Evolutionary conservation across 106 monocot genomes (phyloP), one percentile per base, ranked within the genome.

Genomic region (Dioscorea dumetorum): DNA sequence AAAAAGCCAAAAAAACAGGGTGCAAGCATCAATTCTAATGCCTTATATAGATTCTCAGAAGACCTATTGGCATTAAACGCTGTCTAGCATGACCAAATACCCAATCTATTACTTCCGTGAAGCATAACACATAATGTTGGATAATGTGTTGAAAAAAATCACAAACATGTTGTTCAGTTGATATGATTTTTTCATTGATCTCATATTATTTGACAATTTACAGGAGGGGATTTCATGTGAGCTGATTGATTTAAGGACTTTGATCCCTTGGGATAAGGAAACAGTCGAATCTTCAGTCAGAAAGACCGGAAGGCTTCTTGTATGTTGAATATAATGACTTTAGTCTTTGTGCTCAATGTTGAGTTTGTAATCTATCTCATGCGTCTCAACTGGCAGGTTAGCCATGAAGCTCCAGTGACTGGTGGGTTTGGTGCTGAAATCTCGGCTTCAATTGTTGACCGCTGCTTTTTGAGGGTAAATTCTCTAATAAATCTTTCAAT

Each of bases 401-500:
- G 97, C 73, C 97, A 97, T 73, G 97, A 97, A 77, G 97, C 97
- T 78, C 97, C 97, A 23, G 69, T 92, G 16, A 97, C 89, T 17
- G 91, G 92, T 77, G 97, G 97, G 50, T 97, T 97, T 76, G 97
- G 92, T 68, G 92, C 97, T 48, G 92, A 97, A 77, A 97, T 97
- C 66, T 77, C 89, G 68, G 84, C 97, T 78, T 87, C 97, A 3
- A 89, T 97, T 61, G 66, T 66, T 22, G 92, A 97, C 68, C 78
- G 87, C 57, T 97, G 91, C 75, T 97, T 97, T 72, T 64, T 87
- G 8, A 91, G 97, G 73, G 97, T 97, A 87, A 35, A 14, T 58
- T 3, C 7, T 62, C 48, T 48, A 41, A 41, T 41, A 41, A 41
- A 8, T 41, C 5, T 28, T 41, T 41, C 41, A 0, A 41, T 10